A percentile compares a stretch with the other conserved stretches of the same genome.
These are phyloP conservation scores for Setaria viridis DNA, from an alignment of 202 grass and related monocot species.

Conservation along the genomic window DNA sequence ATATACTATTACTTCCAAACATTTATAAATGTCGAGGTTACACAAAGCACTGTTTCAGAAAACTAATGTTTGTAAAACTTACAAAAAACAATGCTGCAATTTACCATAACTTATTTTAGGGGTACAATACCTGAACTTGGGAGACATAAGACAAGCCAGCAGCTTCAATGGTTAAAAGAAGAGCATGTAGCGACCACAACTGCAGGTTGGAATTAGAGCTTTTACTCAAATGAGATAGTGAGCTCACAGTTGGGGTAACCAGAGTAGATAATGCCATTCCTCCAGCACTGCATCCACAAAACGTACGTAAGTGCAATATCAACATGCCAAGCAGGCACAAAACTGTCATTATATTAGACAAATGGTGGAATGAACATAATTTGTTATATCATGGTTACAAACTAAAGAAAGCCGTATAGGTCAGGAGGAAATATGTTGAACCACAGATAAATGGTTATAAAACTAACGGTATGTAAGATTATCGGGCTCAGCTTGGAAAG, in stretches of 20 bases:
- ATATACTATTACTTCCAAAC: slow-evolving; percentile 9
- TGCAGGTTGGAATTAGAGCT: slow-evolving; percentile 85
- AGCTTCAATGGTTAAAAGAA: slow-evolving; percentile 98
- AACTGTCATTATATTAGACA: not conserved
- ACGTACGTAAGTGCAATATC: slow-evolving; percentile 21
- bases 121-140: slow-evolving; percentile 84
- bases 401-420: not conserved
- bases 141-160: slow-evolving; percentile 93
- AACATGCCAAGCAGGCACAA: slow-evolving; percentile 25
- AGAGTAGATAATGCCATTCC: slow-evolving; percentile 94
- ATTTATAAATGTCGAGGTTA: slow-evolving; percentile 13
- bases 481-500: not conserved
- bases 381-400: not conserved
- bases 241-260: slow-evolving; percentile 86
- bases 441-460: not conserved
- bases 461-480: not conserved
- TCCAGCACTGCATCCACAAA: slow-evolving; percentile 76
- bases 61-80: slow-evolving; percentile 18
- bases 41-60: slow-evolving; percentile 21
- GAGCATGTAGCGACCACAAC: slow-evolving; percentile 97
- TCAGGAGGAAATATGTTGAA: not conserved
- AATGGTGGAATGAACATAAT: slow-evolving; percentile 5
- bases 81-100: slow-evolving; percentile 28
- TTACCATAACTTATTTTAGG: not conserved
- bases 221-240: slow-evolving; percentile 79